Base-by-base conservation (phyloP, 106 monocot genomes). In the Agapanthus africanus region DNA sequence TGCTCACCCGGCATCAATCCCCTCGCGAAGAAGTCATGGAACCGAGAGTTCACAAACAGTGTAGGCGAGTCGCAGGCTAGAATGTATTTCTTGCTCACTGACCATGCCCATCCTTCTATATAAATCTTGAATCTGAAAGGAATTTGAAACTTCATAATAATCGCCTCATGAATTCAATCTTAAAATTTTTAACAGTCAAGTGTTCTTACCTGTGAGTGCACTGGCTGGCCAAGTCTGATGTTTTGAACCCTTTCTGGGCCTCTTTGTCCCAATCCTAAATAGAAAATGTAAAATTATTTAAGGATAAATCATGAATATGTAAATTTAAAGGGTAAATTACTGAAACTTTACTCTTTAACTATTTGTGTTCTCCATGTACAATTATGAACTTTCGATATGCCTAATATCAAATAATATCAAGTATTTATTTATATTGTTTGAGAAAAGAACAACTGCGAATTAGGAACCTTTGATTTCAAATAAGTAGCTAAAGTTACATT, bases 61-160 rank as follows among this genome's bases (percentile, higher is more conserved):
- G 88, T 76, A n/a, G 76, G 86, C 14, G 95, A 97, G 67, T 88
- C 79, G 19, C 95, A 97, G 0, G 85, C 88, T 25, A 97, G n/a
- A 4, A 97, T 89, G 62, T 97, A 88, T 76, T 97, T 97, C 74
- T 84, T 78, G 31, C 95, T 97, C 36, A 97, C 91, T 0, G 95
- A 97, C 95, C 95, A 97, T 6, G 95, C 32, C 32, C 70, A 69
- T 6, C 95, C 95, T 38, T 97, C 95, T 7, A 97, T 61, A 27
- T 97, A 97, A 27, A 97, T 82, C 80, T 91, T 97, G 47, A 86
- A 97, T 62, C 95, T 95, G 27, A 10, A n/a, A n/a, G n/a, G n/a
- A n/a, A n/a, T n/a, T n/a, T n/a, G n/a, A n/a, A n/a, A n/a, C n/a
- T n/a, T n/a, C n/a, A n/a, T n/a, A n/a, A n/a, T n/a, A n/a, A n/a